Conservation (phyloP, 441 rosid species). For the Populus hybrid region DNA sequence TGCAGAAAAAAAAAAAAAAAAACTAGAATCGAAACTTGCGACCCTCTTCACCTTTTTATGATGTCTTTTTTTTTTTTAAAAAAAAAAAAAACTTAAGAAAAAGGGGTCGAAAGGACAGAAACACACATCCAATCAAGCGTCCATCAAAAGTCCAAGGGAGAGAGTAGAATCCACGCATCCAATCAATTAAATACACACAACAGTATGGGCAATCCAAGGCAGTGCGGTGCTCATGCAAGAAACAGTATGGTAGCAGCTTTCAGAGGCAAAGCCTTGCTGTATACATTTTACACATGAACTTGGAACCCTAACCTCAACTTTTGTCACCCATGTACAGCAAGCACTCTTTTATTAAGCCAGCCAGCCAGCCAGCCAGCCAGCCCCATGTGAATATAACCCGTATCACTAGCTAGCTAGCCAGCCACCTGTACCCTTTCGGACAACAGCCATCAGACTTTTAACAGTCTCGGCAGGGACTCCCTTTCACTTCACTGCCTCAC, state of each 20-base stretch:
- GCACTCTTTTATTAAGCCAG: too few species aligned
- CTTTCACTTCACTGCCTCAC: background rate
- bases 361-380: background rate
- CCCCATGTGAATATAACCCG: background rate
- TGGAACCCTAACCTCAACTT: too few species aligned
- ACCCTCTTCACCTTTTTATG: too few species aligned
- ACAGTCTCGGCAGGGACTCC: background rate
- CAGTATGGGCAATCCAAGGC: background rate
- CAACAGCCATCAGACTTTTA: background rate
- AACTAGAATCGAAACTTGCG: too few species aligned
- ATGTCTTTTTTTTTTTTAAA: too few species aligned
- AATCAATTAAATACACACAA: background rate
- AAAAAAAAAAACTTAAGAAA: too few species aligned
- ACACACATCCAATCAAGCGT: conserved; percentile 2
- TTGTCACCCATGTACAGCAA: too few species aligned
- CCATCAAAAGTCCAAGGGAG: background rate
- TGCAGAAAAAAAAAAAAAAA: too few species aligned
- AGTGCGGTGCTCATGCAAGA: background rate
- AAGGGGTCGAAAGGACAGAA: background rate
- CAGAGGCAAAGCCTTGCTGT: background rate
- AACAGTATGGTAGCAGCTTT: background rate
- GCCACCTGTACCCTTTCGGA: too few species aligned
- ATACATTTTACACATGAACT: background rate
- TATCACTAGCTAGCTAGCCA: background rate
- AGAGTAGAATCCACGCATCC: conserved; percentile 1